These are phyloP conservation scores for Ascochyta koolunga DNA, from an alignment of 2,329 filamentous ascomycete species.

Conservation along the genomic window DNA sequence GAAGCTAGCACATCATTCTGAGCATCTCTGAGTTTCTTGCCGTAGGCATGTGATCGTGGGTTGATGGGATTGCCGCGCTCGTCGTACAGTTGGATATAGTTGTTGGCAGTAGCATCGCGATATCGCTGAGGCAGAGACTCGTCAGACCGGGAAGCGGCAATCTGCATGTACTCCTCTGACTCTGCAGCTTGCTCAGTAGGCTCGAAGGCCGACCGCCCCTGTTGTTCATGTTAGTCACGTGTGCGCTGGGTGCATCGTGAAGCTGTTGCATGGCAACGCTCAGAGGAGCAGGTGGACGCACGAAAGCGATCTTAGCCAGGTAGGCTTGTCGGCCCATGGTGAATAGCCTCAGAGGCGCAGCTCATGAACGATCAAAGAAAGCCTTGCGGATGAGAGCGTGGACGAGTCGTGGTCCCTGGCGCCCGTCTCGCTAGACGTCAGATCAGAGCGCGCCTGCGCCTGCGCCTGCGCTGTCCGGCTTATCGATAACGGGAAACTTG, in stretches of 20 bases:
- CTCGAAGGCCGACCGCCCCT: constrained; percentile 52
- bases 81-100: constrained; percentile 52
- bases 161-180: constrained; percentile 38
- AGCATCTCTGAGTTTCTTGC: constrained; percentile 50
- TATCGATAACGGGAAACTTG: constrained; percentile 46
- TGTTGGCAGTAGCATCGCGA: constrained; percentile 31
- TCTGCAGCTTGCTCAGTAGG: constrained; percentile 33
- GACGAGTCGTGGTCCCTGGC: constrained; percentile 3
- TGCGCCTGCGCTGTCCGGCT: constrained; percentile 5
- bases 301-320: constrained; percentile 46
- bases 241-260: neutral
- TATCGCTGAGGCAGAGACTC: constrained; percentile 25
- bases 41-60: constrained; percentile 47
- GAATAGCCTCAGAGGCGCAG: neutral
- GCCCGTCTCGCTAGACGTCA: constrained; percentile 2
- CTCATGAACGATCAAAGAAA: neutral
- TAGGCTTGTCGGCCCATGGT: constrained; percentile 48
- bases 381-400: neutral
- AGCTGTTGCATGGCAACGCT: neutral
- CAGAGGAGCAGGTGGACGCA: constrained; percentile 20
- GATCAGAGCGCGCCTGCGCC: neutral
- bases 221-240: constrained; percentile 22
- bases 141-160: constrained; percentile 32
- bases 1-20: constrained; percentile 57
- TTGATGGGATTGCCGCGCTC: constrained; percentile 53